phyloP scores from a whole-genome alignment of 306 rosid genomes.

The Lablab purpureus region DNA sequence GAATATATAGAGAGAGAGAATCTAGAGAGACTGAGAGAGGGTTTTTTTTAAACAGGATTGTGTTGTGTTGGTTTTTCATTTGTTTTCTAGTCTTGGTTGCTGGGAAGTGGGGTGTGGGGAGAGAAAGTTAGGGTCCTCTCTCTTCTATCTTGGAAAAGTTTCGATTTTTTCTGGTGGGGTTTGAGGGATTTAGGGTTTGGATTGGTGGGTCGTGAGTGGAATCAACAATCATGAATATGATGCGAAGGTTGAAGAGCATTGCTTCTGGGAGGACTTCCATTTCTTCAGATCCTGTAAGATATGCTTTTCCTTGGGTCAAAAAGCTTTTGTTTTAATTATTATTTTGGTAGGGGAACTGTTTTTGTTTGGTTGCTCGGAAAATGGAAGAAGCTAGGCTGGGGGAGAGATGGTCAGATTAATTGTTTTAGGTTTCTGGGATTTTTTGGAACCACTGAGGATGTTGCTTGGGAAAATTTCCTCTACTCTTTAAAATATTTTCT shows the following conservation, averaged over 20 bases:
- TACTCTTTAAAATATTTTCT: no score
- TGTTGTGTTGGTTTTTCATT: neutral
- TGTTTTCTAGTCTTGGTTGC: neutral
- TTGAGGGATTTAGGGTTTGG: conserved; percentile 58
- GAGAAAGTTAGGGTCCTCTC: neutral
- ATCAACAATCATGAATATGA: conserved; percentile 60
- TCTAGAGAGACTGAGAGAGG: neutral
- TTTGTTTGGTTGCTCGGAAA: neutral
- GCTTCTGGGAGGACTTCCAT: conserved; percentile 92
- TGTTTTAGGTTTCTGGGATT: neutral
- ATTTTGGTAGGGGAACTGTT: neutral
- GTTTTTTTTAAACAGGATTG: neutral
- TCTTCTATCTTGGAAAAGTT: neutral
- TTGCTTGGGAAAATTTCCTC: neutral
- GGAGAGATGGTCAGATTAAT: neutral
- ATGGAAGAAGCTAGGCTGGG: neutral
- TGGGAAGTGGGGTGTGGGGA: neutral
- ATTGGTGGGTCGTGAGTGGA: conserved; percentile 38
- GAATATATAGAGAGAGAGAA: neutral
- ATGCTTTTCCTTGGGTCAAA: neutral
- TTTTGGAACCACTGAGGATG: neutral
- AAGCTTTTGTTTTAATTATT: conserved; percentile 2
- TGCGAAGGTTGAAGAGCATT: conserved; percentile 98
- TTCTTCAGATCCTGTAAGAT: conserved; percentile 93
- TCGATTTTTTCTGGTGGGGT: neutral